Base-by-base conservation (phyloP, 2,329 filamentous ascomycete genomes). In the Cladosporium sp. region DNA sequence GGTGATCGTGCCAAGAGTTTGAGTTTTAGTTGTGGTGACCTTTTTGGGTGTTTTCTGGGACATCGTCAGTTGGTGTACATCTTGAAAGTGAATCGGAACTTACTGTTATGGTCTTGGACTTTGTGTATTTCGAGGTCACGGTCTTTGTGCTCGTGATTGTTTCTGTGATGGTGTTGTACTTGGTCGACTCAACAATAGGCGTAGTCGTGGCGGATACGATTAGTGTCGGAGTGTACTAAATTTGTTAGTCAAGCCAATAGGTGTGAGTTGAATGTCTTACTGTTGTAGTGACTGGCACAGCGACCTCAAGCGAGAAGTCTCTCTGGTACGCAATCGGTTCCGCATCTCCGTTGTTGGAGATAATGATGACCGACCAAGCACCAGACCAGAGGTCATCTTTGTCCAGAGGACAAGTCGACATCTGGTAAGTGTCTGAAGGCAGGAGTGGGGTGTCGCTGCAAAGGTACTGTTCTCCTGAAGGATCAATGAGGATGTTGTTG, bases 351-450 rank as follows among this genome's bases (percentile, higher is more conserved):
- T 82, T 80, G 34, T 82, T 81, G 28, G 80, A 70, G 5, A 83
- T 73, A 64, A 80, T 73, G 15, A 83, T 67, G 5, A 83, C 72
- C 2, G 80, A 77, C 78, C 79, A 83, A 34, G 79, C 76, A 5
- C 81, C 81, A 49, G 77, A 77, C 15, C 67, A 72, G 73, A 83
- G 79, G 60, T 81, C 72, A 59, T 74, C 75, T 70, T 83, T 83
- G 1, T 79, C 71, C 24, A 57, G 21, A 24, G 49, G 51, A 41
- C 61, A 64, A 7, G 61, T 64, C 74, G 59, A 79, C 72, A 44
- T 79, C 78, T 64, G 61, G 11, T 44, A 57, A 6, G 36, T 34
- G 28, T 64, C 61, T n/a, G 55, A 28, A 1, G 80, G 80, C 2
- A 73, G 75, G 21, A 81, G 77, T 2, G 74, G 70, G 10, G 82